Evolutionary conservation across 139 green algal species (phyloP), one percentile per base, ranked within the genome.

Genomic region (Auxenochlorella pyrenoidosa): DNA sequence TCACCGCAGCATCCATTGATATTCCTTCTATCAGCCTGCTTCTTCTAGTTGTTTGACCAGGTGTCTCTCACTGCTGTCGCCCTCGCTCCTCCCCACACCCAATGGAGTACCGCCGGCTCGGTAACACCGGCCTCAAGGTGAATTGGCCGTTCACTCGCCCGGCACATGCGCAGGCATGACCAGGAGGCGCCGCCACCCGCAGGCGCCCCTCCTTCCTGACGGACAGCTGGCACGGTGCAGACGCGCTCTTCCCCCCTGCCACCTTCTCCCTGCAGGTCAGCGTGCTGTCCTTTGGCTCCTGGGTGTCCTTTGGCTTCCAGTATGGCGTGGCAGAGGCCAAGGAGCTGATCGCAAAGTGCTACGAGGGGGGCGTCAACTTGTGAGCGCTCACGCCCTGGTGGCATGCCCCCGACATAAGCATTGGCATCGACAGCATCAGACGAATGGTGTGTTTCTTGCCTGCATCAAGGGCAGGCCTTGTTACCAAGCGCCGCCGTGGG

Each of bases 281-380:
- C 10, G 92, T 87, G 1, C 79, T 97, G 32, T 91, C 77, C 24
- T 96, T 94, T 59, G 95, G 95, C 13, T 81, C 90, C 1, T 97
- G 95, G 95, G 94, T 96, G 0, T 93, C 89, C 0, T 96, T 96
- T 73, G 89, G 91, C 13, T 91, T 85, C 5, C 91, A 97, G 76
- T 65, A 94, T 4, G 87, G 85, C 10, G 71, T 94, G 5, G 22
- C 90, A 19, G n/a, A 92, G 82, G 95, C 95, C 32, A 95, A 94
- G 85, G 88, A 95, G 78, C 82, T 97, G 12, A 92, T 97, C 72
- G 44, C 79, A 2, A 83, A 84, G 10, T 91, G 76, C 38, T 54
- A 66, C 10, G 93, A 96, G 16, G 90, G 83, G 1, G 95, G 95
- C 2, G 87, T 96, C 60, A 97, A 97, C 85, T 96, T 97, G 90